These are phyloP conservation scores for Talaromyces atroroseus DNA, from an alignment of 2,329 filamentous ascomycete genomes.

Conservation along the genomic window DNA sequence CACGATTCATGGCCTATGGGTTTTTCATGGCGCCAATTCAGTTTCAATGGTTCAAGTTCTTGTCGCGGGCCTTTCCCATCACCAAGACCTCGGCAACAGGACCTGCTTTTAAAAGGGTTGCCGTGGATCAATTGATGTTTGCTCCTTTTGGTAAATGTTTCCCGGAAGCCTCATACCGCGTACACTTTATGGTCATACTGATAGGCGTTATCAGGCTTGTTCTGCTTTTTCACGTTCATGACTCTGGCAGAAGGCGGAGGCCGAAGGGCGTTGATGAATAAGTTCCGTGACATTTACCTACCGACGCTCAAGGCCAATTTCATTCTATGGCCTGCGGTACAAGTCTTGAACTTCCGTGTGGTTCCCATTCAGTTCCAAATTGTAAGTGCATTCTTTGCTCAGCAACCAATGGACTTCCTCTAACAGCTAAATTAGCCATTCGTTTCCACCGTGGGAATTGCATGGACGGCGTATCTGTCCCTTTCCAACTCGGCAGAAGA, in stretches of 20 bases:
- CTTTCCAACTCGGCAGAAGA: slow-evolving; percentile 84
- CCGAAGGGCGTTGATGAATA: slow-evolving; percentile 68
- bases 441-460: slow-evolving; percentile 90
- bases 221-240: slow-evolving; percentile 91
- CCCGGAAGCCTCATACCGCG: background rate
- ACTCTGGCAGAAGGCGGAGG: slow-evolving; percentile 91
- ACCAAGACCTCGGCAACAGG: slow-evolving; percentile 67
- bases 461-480: slow-evolving; percentile 95
- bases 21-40: slow-evolving; percentile 94
- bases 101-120: slow-evolving; percentile 83
- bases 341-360: slow-evolving; percentile 92
- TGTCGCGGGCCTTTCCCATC: slow-evolving; percentile 77
- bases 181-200: background rate
- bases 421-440: slow-evolving; percentile 62
- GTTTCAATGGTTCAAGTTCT: slow-evolving; percentile 90
- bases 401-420: background rate
- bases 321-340: slow-evolving; percentile 88
- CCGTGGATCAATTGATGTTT: slow-evolving; percentile 88
- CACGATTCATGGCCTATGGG: slow-evolving; percentile 93
- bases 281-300: slow-evolving; percentile 89
- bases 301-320: slow-evolving; percentile 95
- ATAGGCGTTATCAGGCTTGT: slow-evolving; percentile 53
- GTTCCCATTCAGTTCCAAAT: slow-evolving; percentile 96
- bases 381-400: slow-evolving; percentile 53
- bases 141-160: slow-evolving; percentile 70